Evolutionary conservation across 2,329 filamentous ascomycete genomes (phyloP), one percentile per base, ranked within the genome.

Genomic region (Colletotrichum sp.): DNA sequence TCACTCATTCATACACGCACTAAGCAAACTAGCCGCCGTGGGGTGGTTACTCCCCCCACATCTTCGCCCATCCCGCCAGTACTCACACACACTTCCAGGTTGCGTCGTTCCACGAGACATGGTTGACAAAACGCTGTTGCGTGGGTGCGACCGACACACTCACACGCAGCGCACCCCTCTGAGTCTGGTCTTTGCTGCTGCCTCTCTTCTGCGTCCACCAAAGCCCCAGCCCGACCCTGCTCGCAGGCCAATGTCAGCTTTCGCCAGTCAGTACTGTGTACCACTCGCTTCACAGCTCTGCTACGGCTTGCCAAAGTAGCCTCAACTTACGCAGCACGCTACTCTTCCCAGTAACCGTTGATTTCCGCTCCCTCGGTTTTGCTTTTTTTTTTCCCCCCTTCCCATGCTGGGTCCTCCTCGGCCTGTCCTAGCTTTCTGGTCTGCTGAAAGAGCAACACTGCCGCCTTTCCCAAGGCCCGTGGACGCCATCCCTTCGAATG

Each of bases 361-460:
- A 57, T 39, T 76, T 72, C 73, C 70, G 68, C 63, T 64, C n/a
- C 64, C 39, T 69, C 34, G 64, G 34, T 21, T 67, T 75, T 76
- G 24, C 39, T 71, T 71, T 64, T 71, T 71, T 64, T 63, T 71
- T 39, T 21, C 5, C 16, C 59, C 34, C 28, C 28, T 65, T 32
- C 36, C 18, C 26, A 26, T 60, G 52, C 49, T 71, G 24, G 28
- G 30, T 63, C 60, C 30, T 34, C 30, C 60, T 34, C 28, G 44
- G 44, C 44, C 44, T 21, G n/a, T 24, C 44, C 44, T 16, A 57
- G 28, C 44, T n/a, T 52, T 49, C 18, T 49, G 13, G 36, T 26
- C 64, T 52, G 49, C 39, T 55, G 64, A 67, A 52, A 34, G 44
- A n/a, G 21, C 62, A 21, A 13, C 10, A 52, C 44, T 21, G 44